A percentile compares a stretch with the other conserved stretches of the same genome.
Conservation (phyloP, 2,329 filamentous ascomycete species). For the Cytospora mali region DNA sequence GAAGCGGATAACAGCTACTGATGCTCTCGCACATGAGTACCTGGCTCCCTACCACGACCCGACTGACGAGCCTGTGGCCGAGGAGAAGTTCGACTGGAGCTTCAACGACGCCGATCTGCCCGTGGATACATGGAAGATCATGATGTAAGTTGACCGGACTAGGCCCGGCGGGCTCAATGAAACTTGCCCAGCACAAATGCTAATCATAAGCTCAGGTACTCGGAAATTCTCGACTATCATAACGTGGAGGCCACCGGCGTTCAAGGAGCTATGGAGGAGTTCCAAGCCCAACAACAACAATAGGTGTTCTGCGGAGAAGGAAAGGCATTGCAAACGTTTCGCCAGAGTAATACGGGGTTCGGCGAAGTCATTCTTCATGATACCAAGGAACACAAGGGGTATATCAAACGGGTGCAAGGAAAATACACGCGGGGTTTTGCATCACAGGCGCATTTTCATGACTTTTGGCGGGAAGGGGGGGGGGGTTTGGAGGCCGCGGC, state of each 20-base stretch:
- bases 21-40: slow-evolving; percentile 89
- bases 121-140: slow-evolving; percentile 99
- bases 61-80: slow-evolving; percentile 90
- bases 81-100: slow-evolving; percentile 99
- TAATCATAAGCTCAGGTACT: slow-evolving; percentile 69
- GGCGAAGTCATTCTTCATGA: slow-evolving; percentile 25
- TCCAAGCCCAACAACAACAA: slow-evolving; percentile 45
- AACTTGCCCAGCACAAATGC: neutral
- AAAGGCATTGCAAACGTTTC: slow-evolving; percentile 2
- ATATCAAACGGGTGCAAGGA: slow-evolving; percentile 20
- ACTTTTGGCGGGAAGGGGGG: neutral
- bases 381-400: slow-evolving; percentile 23
- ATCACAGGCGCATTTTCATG: slow-evolving; percentile 24
- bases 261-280: slow-evolving; percentile 42
- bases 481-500: neutral
- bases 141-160: slow-evolving; percentile 74
- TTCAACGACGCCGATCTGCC: slow-evolving; percentile 98
- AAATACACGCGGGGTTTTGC: slow-evolving; percentile 20
- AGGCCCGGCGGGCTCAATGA: neutral
- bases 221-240: slow-evolving; percentile 97
- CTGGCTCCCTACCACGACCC: slow-evolving; percentile 96
- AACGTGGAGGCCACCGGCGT: slow-evolving; percentile 69
- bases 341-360: slow-evolving; percentile 20
- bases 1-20: slow-evolving; percentile 84
- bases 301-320: slow-evolving; percentile 2